Conservation (phyloP, 805 yeast genomes). For the Ogataea ganodermae region DNA sequence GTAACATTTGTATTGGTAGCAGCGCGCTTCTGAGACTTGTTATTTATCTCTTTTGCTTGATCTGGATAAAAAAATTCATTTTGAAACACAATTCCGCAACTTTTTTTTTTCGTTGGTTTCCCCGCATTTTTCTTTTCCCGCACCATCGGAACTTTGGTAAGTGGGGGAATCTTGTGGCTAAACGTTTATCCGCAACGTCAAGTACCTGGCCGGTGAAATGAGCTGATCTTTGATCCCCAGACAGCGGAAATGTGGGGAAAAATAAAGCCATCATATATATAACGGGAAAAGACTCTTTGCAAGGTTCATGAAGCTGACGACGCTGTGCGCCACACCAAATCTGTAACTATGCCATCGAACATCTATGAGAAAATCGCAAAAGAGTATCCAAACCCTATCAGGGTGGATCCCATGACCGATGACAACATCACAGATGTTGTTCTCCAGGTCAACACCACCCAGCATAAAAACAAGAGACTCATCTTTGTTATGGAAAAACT, state of each 20-base stretch:
- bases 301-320: too few species aligned
- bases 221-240: background rate
- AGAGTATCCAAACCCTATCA: slow-evolving; percentile 11
- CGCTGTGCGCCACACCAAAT: background rate
- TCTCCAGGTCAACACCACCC: slow-evolving; percentile 11
- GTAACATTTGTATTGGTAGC: background rate
- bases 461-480: slow-evolving; percentile 9
- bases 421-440: slow-evolving; percentile 14
- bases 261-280: background rate
- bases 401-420: slow-evolving; percentile 15
- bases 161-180: background rate
- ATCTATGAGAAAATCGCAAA: slow-evolving; percentile 5
- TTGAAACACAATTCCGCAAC: too few species aligned
- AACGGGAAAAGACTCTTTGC: background rate
- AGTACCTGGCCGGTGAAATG: background rate
- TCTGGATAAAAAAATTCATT: background rate
- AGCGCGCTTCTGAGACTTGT: background rate
- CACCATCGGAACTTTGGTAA: background rate
- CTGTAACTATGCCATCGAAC: slow-evolving; percentile 1
- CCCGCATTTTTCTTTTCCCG: slow-evolving; percentile 3
- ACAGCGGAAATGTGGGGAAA: slow-evolving; percentile 1
- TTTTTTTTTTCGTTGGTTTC: too few species aligned
- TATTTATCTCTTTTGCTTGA: background rate
- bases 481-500: slow-evolving; percentile 6
- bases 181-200: background rate